Base-by-base conservation (phyloP, 2,329 filamentous ascomycete species). In the Diaporthe humulicola region DNA sequence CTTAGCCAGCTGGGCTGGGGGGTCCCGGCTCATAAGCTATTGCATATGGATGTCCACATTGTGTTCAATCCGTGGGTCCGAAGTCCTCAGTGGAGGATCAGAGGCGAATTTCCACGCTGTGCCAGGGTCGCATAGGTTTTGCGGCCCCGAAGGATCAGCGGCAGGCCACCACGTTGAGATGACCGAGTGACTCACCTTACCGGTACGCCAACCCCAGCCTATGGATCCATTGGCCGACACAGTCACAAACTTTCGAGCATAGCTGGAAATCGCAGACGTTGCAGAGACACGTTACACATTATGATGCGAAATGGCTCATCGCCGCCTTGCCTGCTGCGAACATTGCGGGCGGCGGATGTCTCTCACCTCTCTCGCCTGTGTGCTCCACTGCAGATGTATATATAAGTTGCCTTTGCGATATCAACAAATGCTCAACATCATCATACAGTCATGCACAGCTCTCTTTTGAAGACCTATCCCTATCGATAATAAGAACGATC, bases 301-400 rank as follows among this genome's bases (percentile, higher is more conserved):
- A 58, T 38, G 30, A 58, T 58, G n/a, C 56, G 56, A 36, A 38
- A 38, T 38, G 56, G 56, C 56, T 58, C 56, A 58, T 58, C 30
- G 12, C 22, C 19, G 30, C 10, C 10, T n/a, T 58, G 56, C 14
- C 33, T n/a, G 30, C 4, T 14, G 28, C 17, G 54, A 56, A 10
- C 28, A 17, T 33, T 19, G 28, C 25, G 33, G 15, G 54, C 15
- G 19, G 28, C 28, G 33, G 54, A 28, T 10, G 15, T 2, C 10
- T 33, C 28, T 3, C 7, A 9, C 15, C 54, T 56, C 28, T 30
- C 28, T 56, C 28, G 2, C 45, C 15, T 15, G 33, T 12, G 54
- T 8, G 17, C 17, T 22, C 25, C 9, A n/a, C 28, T 38, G 30
- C 22, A 58, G 28, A 10, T 9, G n/a, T n/a, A n/a, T 3, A 15